A percentile compares a stretch with the other conserved stretches of the same genome.
Evolutionary conservation across 202 grass and related monocot genomes (phyloP).

Genomic region (Digitaria exilis): DNA sequence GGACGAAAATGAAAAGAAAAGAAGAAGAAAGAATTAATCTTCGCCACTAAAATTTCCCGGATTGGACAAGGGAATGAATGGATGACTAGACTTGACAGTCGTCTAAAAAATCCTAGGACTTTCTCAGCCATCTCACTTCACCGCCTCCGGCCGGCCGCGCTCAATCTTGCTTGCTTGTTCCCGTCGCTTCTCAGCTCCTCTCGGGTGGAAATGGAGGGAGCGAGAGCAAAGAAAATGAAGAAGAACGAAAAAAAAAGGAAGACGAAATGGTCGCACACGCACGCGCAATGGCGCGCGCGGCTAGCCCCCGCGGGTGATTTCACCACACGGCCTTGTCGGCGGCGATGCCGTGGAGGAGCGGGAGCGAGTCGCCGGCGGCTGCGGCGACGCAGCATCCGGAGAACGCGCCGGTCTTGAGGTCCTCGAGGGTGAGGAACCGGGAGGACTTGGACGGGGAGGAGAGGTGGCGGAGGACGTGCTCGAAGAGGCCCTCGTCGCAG

Average conservation of each 20-base stretch:
- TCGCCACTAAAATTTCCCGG: conserved; percentile 34
- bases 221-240: not conserved
- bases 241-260: not conserved
- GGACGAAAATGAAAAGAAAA: conserved; percentile 25
- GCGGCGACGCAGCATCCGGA: conserved; percentile 55
- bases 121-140: conserved; percentile 78
- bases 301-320: not conserved
- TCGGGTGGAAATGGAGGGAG: conserved; percentile 39
- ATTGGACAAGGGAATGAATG: conserved; percentile 61
- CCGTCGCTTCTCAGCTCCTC: conserved; percentile 48
- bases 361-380: conserved; percentile 59
- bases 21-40: conserved; percentile 31
- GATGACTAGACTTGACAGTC: conserved; percentile 55
- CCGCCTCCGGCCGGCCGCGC: conserved; percentile 44
- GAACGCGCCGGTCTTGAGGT: conserved; percentile 46
- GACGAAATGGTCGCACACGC: conserved; percentile 23
- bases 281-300: conserved; percentile 32
- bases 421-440: conserved; percentile 61
- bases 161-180: not conserved
- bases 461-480: conserved; percentile 78
- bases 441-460: conserved; percentile 52
- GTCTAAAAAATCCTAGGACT: conserved; percentile 50
- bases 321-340: conserved; percentile 63
- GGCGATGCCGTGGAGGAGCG: conserved; percentile 60
- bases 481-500: conserved; percentile 84